Evolutionary conservation across 768 basidiomycete species (phyloP).

Genomic region (Leccinum barrowsii): DNA sequence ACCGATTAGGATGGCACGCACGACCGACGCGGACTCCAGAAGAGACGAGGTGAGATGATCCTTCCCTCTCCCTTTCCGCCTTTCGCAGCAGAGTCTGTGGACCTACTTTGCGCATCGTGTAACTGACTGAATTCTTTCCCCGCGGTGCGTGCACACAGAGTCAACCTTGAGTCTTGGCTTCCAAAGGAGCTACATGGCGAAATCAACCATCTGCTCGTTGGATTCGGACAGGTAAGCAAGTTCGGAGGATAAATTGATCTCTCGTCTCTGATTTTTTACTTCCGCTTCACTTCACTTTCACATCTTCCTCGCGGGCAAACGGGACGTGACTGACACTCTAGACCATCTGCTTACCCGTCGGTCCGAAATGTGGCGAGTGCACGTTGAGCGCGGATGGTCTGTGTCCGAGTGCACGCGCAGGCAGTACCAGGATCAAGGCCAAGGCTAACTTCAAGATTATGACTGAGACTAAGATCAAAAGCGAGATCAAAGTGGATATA

Average conservation of each 20-base stretch:
- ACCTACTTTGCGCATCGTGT: background rate
- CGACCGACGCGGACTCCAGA: conserved; percentile 83
- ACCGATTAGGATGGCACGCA: conserved; percentile 89
- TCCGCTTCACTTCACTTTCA: background rate
- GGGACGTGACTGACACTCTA: conserved; percentile 21
- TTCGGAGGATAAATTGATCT: background rate
- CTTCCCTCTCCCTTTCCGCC: background rate
- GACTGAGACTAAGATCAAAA: conserved; percentile 33
- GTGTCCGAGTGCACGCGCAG: conserved; percentile 61
- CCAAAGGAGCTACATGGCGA: conserved; percentile 68
- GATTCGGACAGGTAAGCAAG: conserved; percentile 71
- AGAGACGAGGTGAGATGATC: conserved; percentile 62
- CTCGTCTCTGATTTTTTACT: background rate
- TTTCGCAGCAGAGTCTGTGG: background rate
- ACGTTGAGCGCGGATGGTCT: conserved; percentile 50
- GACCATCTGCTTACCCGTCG: conserved; percentile 65
- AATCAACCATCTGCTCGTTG: conserved; percentile 79
- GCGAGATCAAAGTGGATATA: background rate
- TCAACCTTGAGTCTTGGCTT: conserved; percentile 83
- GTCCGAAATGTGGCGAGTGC: conserved; percentile 64
- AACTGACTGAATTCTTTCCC: background rate
- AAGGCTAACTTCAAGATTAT: conserved; percentile 27
- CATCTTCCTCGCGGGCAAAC: background rate
- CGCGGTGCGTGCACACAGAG: conserved; percentile 31
- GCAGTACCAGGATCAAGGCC: conserved; percentile 22